A percentile compares a stretch with the other conserved stretches of the same genome.
Conservation (phyloP, 1,284 basidiomycete species). For the Fomitopsis pinicola region DNA sequence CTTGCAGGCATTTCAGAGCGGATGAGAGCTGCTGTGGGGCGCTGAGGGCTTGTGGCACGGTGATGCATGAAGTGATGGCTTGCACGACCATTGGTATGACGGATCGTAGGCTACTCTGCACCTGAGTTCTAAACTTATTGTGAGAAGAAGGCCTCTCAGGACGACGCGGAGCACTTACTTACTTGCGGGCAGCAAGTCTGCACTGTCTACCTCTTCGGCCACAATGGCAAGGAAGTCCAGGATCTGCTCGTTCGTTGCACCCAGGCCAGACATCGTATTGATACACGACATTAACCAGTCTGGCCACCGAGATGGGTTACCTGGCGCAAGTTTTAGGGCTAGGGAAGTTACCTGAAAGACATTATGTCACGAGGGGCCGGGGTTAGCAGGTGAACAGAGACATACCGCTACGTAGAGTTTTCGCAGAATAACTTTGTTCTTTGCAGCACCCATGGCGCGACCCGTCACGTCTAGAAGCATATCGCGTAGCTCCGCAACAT, state of each 20-base stretch:
- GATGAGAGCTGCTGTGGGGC: slow-evolving; percentile 54
- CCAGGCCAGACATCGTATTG: slow-evolving; percentile 50
- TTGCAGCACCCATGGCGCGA: slow-evolving; percentile 48
- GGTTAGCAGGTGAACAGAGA: slow-evolving; percentile 7
- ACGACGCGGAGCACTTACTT: slow-evolving; percentile 49
- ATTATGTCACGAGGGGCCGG: not conserved
- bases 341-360: slow-evolving; percentile 62
- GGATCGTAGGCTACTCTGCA: slow-evolving; percentile 58
- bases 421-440: slow-evolving; percentile 68
- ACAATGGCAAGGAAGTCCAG: slow-evolving; percentile 82
- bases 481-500: slow-evolving; percentile 50
- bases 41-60: slow-evolving; percentile 21
- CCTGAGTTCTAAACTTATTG: slow-evolving; percentile 42
- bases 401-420: slow-evolving; percentile 85
- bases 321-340: slow-evolving; percentile 66
- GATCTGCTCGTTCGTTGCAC: slow-evolving; percentile 50
- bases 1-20: slow-evolving; percentile 74
- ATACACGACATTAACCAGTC: slow-evolving; percentile 67
- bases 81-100: slow-evolving; percentile 68
- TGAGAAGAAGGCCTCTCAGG: not conserved
- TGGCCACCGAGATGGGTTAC: slow-evolving; percentile 56
- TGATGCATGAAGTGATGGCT: slow-evolving; percentile 55
- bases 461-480: slow-evolving; percentile 61
- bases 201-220: slow-evolving; percentile 74
- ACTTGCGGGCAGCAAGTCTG: slow-evolving; percentile 70